Evolutionary conservation across 73 alveolate genomes (phyloP), one percentile per base, ranked within the genome.

Genomic region (Paramecium primaurelia): DNA sequence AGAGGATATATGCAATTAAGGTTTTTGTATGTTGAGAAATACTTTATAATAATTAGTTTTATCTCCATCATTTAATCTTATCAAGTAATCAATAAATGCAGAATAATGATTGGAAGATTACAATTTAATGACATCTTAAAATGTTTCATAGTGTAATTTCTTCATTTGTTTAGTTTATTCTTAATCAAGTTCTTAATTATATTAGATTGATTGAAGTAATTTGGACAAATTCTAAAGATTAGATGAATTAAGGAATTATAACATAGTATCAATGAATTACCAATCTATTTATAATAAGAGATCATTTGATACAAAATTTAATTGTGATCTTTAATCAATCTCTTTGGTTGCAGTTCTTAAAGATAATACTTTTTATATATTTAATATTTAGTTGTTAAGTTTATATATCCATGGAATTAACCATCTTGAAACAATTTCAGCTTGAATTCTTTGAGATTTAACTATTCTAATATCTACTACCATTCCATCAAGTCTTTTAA

Each of bases 71-170:
- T 10, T 32, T 75, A 32, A 75, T 32, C 84, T 28, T 6, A 75
- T 75, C 30, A 75, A 37, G n/a, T 16, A 75, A 37, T 75, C 88
- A 4, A 75, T 75, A 25, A 75, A 75, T 16, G 88, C 38, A 37
- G 88, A 6, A 40, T 75, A 75, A 22, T 75, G 30, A 34, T 75
- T 75, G 14, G 30, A 16, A 10, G 88, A 30, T 40, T 32, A 37
- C 3, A 75, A 11, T 45, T 75, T 75, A 8, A 75, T 75, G 1
- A 75, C 26, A 22, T 34, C 64, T 40, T 36, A 10, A 10, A 75
- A 75, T 73, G 87, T 73, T 22, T 73, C 36, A 38, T 75, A 75
- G n/a, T 75, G 88, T 26, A 75, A n/a, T 36, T 75, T 30, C 59
- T 75, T 75, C 30, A 75, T 32, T 75, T 37, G 10, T 75, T 22